Conservation (phyloP, 2,329 filamentous ascomycete genomes). For the Capronia epimyces region DNA sequence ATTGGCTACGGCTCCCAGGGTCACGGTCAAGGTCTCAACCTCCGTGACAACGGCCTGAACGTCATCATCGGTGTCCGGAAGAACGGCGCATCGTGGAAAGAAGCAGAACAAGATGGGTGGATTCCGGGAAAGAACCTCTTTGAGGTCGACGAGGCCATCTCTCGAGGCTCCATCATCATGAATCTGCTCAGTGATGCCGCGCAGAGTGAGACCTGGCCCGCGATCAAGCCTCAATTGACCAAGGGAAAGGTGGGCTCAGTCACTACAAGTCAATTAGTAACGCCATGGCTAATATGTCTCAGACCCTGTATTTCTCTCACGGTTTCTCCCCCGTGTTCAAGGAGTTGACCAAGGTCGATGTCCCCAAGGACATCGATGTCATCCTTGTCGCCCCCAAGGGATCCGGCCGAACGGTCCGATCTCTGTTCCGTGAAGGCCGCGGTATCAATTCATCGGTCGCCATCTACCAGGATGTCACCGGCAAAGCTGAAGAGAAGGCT, state of each 20-base stretch:
- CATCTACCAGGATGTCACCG: slow-evolving; percentile 96
- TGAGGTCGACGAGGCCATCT: slow-evolving; percentile 94
- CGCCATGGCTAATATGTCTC: neutral
- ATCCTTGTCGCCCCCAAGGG: slow-evolving; percentile 99
- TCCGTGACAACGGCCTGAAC: slow-evolving; percentile 98
- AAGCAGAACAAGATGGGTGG: slow-evolving; percentile 95
- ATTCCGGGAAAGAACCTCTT: slow-evolving; percentile 98
- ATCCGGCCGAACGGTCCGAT: slow-evolving; percentile 95
- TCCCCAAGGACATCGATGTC: slow-evolving; percentile 92
- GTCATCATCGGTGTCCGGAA: slow-evolving; percentile 98
- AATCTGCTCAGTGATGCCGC: slow-evolving; percentile 97
- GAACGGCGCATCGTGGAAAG: slow-evolving; percentile 97
- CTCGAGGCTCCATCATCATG: slow-evolving; percentile 92
- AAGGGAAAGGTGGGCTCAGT: slow-evolving; percentile 79
- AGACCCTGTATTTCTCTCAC: slow-evolving; percentile 99
- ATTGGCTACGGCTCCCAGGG: slow-evolving; percentile 98
- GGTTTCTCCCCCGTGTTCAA: slow-evolving; percentile 99
- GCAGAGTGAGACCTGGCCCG: slow-evolving; percentile 97
- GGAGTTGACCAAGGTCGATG: slow-evolving; percentile 97
- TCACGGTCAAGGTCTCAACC: slow-evolving; percentile 98
- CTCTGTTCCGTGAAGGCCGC: slow-evolving; percentile 97
- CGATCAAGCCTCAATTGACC: slow-evolving; percentile 94
- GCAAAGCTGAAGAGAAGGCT: slow-evolving; percentile 97
- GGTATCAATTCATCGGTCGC: slow-evolving; percentile 99
- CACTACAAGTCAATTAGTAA: neutral